Base-by-base conservation (phyloP, 2,329 filamentous ascomycete genomes). In the Nakataea oryzae region DNA sequence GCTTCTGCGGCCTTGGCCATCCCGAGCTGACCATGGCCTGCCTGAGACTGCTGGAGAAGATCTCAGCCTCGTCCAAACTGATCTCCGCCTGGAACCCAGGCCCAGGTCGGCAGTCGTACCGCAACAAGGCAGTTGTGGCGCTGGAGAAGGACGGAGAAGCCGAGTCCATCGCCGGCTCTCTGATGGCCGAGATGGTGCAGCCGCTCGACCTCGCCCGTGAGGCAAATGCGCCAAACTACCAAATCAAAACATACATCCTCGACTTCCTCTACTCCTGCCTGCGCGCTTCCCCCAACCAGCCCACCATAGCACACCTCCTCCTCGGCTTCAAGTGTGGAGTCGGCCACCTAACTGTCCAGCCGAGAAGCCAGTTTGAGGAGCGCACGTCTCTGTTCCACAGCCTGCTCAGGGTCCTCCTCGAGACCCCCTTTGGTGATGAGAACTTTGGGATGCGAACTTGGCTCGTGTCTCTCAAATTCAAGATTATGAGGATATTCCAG, bases 281-380 rank as follows among this genome's bases (percentile, higher is more conserved):
- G 3, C 82, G 84, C 61, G 86, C 88, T 41, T 88, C 87, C 29
- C 87, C 89, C 1, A 84, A 88, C 67, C 85, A 87, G 67, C 93
- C 95, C 5, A 96, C 89, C 2, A 87, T 99, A 67, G 95, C 93
- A 0, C 96, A 99, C 73, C 81, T 96, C 57, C 79, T 99, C 2
- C 84, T 99, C 6, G 95, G 95, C 0, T 97, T 99, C 72, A 83
- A 83, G 62, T 96, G 91, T 69, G 84, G 86, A 56, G 84, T 88
- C 47, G 87, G 86, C 65, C 82, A 82, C 12, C 78, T 97, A 2
- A 85, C 85, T 28, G 77, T 95, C 34, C 81, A 88, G 60, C 76
- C 85, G 1, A 83, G 86, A 30, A 84, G 91, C 58, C 75, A 89
- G 2, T 96, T 96, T 73, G 83, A 86, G 14, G 79, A 83, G 21